Percentiles rank a stretch among this genome's conserved stretches.
Evolutionary conservation across 2,329 filamentous ascomycete genomes (phyloP).

Genomic region (Fusarium anthophilum): DNA sequence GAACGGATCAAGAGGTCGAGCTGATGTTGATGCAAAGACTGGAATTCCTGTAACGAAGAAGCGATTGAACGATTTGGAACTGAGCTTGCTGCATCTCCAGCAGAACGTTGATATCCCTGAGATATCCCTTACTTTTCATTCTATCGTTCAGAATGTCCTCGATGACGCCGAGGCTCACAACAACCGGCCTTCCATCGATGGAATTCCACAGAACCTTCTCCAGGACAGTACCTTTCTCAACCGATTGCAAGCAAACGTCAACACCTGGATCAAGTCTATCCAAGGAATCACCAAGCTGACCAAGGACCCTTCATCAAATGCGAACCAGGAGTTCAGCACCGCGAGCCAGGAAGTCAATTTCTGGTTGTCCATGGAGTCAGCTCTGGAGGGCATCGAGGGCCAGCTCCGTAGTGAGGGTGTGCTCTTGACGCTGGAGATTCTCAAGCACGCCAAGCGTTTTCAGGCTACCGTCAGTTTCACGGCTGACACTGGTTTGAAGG

Average conservation of each 20-base stretch:
- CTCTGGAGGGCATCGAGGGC: slow-evolving; percentile 88
- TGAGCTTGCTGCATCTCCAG: slow-evolving; percentile 89
- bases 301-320: slow-evolving; percentile 76
- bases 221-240: slow-evolving; percentile 94
- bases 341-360: slow-evolving; percentile 99
- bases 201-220: slow-evolving; percentile 79
- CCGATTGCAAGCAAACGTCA: slow-evolving; percentile 90
- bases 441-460: slow-evolving; percentile 97
- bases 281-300: slow-evolving; percentile 95
- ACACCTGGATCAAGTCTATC: slow-evolving; percentile 98
- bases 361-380: slow-evolving; percentile 96
- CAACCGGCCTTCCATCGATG: slow-evolving; percentile 77
- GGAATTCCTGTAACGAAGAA: slow-evolving; percentile 98
- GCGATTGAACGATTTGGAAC: slow-evolving; percentile 91
- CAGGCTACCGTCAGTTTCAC: slow-evolving; percentile 97
- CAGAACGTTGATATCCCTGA: slow-evolving; percentile 99
- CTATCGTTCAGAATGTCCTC: slow-evolving; percentile 85
- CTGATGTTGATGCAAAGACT: slow-evolving; percentile 90
- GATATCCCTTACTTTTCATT: slow-evolving; percentile 85
- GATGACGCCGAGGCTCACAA: slow-evolving; percentile 77
- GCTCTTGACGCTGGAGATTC: slow-evolving; percentile 87
- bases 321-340: slow-evolving; percentile 66
- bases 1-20: slow-evolving; percentile 74
- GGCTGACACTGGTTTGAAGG: slow-evolving; percentile 94
- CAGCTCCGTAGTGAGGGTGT: slow-evolving; percentile 92